Conservation (phyloP, 2,329 filamentous ascomycete genomes). For the Thielaviopsis musarum region DNA sequence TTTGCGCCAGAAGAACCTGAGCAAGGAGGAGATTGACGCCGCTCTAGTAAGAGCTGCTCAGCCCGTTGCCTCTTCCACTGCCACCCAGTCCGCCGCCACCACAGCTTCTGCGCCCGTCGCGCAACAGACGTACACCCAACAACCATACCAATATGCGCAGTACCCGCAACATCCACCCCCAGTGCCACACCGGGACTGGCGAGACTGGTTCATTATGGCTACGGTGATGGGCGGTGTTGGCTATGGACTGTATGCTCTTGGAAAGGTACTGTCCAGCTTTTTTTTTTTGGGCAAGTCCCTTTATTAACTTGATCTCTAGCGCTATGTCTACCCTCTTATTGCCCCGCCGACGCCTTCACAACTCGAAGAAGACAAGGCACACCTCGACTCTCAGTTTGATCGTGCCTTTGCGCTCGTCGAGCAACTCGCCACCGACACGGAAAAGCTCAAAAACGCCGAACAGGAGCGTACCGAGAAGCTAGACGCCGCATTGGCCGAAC, state of each 20-base stretch:
- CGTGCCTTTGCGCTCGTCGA: conserved; percentile 83
- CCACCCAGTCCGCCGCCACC: conserved; percentile 34
- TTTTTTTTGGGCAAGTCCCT: background rate
- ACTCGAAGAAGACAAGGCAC: conserved; percentile 82
- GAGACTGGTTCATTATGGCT: conserved; percentile 99
- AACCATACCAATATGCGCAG: conserved; percentile 31
- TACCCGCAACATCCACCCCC: conserved; percentile 31
- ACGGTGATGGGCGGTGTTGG: conserved; percentile 81
- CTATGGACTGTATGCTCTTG: conserved; percentile 75
- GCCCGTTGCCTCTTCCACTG: conserved; percentile 57
- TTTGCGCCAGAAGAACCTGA: conserved; percentile 90
- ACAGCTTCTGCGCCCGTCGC: conserved; percentile 25
- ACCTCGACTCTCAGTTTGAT: conserved; percentile 85
- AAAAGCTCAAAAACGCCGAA: conserved; percentile 73
- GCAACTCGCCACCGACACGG: conserved; percentile 79
- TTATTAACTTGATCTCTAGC: conserved; percentile 29
- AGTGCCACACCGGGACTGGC: conserved; percentile 74
- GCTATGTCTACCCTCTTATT: conserved; percentile 82
- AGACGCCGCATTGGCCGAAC: conserved; percentile 63
- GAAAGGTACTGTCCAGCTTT: conserved; percentile 43
- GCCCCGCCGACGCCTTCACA: conserved; percentile 87
- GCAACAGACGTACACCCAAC: conserved; percentile 19
- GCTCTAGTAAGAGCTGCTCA: conserved; percentile 62
- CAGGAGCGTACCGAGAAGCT: conserved; percentile 67
- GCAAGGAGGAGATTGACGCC: conserved; percentile 81